These are phyloP conservation scores for Nakazawaea sp. DNA, from an alignment of 805 yeast genomes.

Conservation along the genomic window DNA sequence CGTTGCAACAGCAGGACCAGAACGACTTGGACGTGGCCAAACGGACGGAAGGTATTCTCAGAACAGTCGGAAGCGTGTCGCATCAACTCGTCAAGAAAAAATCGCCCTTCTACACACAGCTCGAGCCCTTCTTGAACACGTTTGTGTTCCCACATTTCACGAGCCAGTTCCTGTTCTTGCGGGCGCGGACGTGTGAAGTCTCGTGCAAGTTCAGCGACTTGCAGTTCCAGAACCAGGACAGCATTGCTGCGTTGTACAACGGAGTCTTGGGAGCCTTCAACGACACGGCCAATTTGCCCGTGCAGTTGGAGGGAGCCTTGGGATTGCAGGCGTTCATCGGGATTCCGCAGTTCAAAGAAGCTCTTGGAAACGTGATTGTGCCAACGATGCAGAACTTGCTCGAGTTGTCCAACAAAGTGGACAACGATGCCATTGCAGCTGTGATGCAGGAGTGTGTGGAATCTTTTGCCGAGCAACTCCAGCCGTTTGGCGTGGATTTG, in stretches of 20 bases:
- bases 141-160: slow-evolving; percentile 68
- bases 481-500: slow-evolving; percentile 80
- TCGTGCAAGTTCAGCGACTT: slow-evolving; percentile 59
- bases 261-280: slow-evolving; percentile 41
- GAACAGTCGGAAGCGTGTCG: slow-evolving; percentile 71
- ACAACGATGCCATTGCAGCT: slow-evolving; percentile 77
- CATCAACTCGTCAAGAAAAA: slow-evolving; percentile 46
- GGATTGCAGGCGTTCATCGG: slow-evolving; percentile 76
- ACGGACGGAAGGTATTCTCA: slow-evolving; percentile 70
- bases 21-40: slow-evolving; percentile 44
- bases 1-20: slow-evolving; percentile 28
- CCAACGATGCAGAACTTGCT: slow-evolving; percentile 78
- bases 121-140: slow-evolving; percentile 60
- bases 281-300: slow-evolving; percentile 56
- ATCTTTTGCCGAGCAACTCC: slow-evolving; percentile 76
- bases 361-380: slow-evolving; percentile 61
- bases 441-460: slow-evolving; percentile 97
- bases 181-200: slow-evolving; percentile 69
- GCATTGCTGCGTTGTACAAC: slow-evolving; percentile 31
- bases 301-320: slow-evolving; percentile 75
- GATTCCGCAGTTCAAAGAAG: slow-evolving; percentile 59
- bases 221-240: slow-evolving; percentile 35
- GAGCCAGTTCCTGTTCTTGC: slow-evolving; percentile 57
- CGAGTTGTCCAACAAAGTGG: slow-evolving; percentile 70
- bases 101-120: slow-evolving; percentile 52